Evolutionary conservation across 2,329 filamentous ascomycete genomes (phyloP), one percentile per base, ranked within the genome.

Genomic region (Zarea fungicola): DNA sequence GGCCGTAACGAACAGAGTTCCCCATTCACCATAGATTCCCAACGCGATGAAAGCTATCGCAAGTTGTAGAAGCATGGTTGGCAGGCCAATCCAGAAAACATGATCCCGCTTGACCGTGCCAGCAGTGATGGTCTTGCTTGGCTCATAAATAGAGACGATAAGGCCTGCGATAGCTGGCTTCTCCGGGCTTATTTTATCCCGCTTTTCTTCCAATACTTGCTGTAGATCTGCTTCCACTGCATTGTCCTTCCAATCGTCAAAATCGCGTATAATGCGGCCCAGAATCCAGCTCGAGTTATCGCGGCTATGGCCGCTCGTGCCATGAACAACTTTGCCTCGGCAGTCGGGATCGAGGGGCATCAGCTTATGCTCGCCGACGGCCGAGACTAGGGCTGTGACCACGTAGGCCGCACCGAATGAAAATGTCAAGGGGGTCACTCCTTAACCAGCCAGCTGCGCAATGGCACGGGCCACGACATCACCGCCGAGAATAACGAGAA

Each of bases 211-310:
- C n/a, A n/a, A n/a, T n/a, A n/a, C n/a, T n/a, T n/a, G n/a, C n/a
- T n/a, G n/a, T n/a, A n/a, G n/a, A 29, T 29, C 8, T 29, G 28
- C 28, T 14, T 8, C 28, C 7, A 29, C 28, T 8, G 28, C 28
- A 14, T 29, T 14, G 28, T 29, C 23, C 21, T 55, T 59, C 60
- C 60, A 66, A 26, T 42, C 49, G 18, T 71, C 64, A 25, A 63
- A 66, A 54, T 73, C 69, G 22, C 70, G 60, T 10, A 73, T 48
- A 1, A 74, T 58, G 0, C 71, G 60, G 0, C 69, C 71, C 9
- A 74, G 55, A 5, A 73, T 57, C 70, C 69, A 75, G 22, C 57
- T 63, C 13, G 58, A 58, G 42, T 73, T 74, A 3, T 62, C 57
- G 2, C 66, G 60, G 6, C 57, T 55, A 48, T 68, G 66, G 2